Base-by-base conservation (phyloP, 345 rosid species). In the Isatis tinctoria region DNA sequence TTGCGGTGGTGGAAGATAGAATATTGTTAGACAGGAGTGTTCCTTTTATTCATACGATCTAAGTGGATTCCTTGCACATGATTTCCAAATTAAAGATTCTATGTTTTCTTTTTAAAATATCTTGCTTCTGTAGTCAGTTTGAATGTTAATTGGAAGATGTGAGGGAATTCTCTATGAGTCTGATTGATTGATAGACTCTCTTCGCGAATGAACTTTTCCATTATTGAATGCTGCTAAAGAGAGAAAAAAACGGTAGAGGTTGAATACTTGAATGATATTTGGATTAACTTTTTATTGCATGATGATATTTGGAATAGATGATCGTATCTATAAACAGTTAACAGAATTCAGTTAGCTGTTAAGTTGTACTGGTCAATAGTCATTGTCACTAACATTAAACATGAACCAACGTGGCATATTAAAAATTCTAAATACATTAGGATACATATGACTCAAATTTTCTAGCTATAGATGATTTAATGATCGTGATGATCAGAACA, bases 1-100 rank as follows among this genome's bases (percentile, higher is more conserved):
- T 56, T 76, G 65, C 32, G 26, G 39, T 76, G 75, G 80, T 70
- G 71, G 80, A 63, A 70, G 45, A 18, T 63, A 63, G 66, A 70
- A 76, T 76, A 70, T 57, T 6, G 37, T 13, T 53, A 43, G 32
- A 45, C 59, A 44, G 70, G 11, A 69, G 59, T 67, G 44, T 51
- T 49, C 16, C 47, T 49, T 52, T 60, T 61, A 52, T 52, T 41
- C 24, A 60, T 16, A 60, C 30, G 49, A 61, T 51, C 68, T 49
- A 67, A 67, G 45, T 75, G 63, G 63, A 40, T 74, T 39, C 47
- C 37, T 49, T 67, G 54, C 73, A 49, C 62, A 74, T 30, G 53
- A 24, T 49, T 48, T 48, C 62, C 8, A 48, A 59, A 22, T 67
- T 51, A 51, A 39, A 68, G 79, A 75, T 60, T 67, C 74, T 67